phyloP scores from a whole-genome alignment of 2,329 filamentous ascomycete genomes.

The Penicillium sp. region DNA sequence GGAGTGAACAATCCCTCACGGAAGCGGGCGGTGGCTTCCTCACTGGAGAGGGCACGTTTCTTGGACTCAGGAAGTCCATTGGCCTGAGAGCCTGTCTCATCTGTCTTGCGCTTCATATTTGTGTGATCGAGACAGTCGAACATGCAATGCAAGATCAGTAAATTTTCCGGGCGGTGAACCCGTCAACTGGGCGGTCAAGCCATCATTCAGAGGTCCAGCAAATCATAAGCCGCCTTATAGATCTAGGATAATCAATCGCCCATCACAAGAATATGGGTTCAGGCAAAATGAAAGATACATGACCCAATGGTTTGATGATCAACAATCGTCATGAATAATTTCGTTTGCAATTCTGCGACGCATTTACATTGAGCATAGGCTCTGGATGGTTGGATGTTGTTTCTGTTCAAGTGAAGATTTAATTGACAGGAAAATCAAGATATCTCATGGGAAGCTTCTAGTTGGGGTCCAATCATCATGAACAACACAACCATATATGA shows the following conservation, averaged over 20 bases:
- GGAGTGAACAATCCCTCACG: slow-evolving; percentile 45
- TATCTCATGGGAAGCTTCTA: neutral
- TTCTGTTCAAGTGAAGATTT: too few relatives aligned
- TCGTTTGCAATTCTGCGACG: too few relatives aligned
- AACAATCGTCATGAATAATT: too few relatives aligned
- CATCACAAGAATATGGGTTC: too few relatives aligned
- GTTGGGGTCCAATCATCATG: neutral
- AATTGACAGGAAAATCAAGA: neutral
- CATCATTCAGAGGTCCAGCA: too few relatives aligned
- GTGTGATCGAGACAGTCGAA: neutral
- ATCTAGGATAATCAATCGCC: too few relatives aligned
- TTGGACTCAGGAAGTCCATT: slow-evolving; percentile 38
- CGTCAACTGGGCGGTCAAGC: slow-evolving; percentile 8
- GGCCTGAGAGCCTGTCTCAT: slow-evolving; percentile 28
- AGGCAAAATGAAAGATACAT: too few relatives aligned
- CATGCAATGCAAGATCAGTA: neutral
- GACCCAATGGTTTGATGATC: too few relatives aligned
- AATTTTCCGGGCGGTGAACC: slow-evolving; percentile 17
- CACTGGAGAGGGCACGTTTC: slow-evolving; percentile 40
- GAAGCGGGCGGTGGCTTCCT: slow-evolving; percentile 43
- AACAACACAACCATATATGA: neutral
- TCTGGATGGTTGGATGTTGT: neutral
- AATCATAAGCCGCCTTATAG: too few relatives aligned
- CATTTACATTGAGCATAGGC: too few relatives aligned
- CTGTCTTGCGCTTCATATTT: slow-evolving; percentile 48